These are phyloP conservation scores for Arthrobotrys sphaeroides DNA, from an alignment of 2,329 filamentous ascomycete species.

Conservation along the genomic window DNA sequence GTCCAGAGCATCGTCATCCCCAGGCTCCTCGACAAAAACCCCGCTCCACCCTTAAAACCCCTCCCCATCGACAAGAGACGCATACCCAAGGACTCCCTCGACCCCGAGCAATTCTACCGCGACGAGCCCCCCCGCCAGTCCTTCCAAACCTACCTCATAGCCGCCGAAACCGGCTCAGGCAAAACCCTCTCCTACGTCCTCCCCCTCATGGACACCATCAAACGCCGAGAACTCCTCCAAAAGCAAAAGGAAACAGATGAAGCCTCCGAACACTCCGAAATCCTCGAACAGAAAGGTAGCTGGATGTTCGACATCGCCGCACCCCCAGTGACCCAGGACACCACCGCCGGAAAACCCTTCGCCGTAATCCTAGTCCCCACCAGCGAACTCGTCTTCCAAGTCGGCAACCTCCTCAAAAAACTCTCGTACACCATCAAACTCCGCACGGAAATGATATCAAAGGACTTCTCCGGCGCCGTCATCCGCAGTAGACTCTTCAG, in stretches of 20 bases:
- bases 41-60: conserved; percentile 54
- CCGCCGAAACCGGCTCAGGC: conserved; percentile 94
- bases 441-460: conserved; percentile 82
- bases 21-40: conserved; percentile 72
- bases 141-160: conserved; percentile 77
- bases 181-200: conserved; percentile 94
- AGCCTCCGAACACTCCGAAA: conserved; percentile 62
- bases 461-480: conserved; percentile 76
- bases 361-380: conserved; percentile 90
- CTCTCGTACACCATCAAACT: conserved; percentile 88
- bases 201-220: conserved; percentile 84
- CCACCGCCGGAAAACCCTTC: conserved; percentile 79
- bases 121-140: conserved; percentile 59
- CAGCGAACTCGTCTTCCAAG: conserved; percentile 88
- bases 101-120: conserved; percentile 56
- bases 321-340: conserved; percentile 74
- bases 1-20: conserved; percentile 91
- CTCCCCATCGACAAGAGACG: neutral
- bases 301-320: conserved; percentile 58
- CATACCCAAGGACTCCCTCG: conserved; percentile 54
- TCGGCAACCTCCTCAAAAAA: conserved; percentile 80
- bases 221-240: conserved; percentile 75
- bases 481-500: conserved; percentile 88
- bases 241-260: conserved; percentile 69
- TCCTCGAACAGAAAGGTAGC: conserved; percentile 32